Base-by-base conservation (phyloP, 352 stramenopile genomes). In the Aphanomyces astaci region DNA sequence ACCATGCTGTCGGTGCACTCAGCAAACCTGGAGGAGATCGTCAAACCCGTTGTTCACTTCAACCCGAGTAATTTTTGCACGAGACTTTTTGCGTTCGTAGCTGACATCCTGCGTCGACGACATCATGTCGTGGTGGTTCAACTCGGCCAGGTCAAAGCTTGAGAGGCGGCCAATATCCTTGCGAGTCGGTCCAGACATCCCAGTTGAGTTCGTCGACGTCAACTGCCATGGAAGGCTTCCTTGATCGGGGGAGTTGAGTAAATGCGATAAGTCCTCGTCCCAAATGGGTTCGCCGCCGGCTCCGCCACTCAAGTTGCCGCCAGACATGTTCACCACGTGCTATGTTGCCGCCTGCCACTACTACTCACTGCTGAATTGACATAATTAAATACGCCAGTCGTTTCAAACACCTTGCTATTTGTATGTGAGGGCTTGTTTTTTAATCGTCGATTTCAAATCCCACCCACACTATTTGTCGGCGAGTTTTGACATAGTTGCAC, bases 11-110 rank as follows among this genome's bases (percentile, higher is more conserved):
- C 7, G 17, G 46, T 9, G 17, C 17, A 7, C 4, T 7, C 7
- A 4, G 24, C 19, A n/a, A 33, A 64, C 56, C 56, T 43, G 30
- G n/a, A 64, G 56, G 4, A 64, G 32, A 17, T 64, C 56, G 56
- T 64, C 56, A 51, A 64, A 64, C 9, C 56, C 56, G 30, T 43
- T 46, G 33, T 64, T 64, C 4, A 64, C 56, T 52, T 64, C 56
- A 4, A 64, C 56, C 19, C 56, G 56, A 1, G 56, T 64, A 10
- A 64, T 64, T 22, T 64, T 64, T 9, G 56, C 56, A 24, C 56
- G 56, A 19, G 56, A 64, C 25, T 64, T 64, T n/a, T 64, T 64
- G 3, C 56, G 56, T 25, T 64, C 56, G 56, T 64, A 64, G 56
- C 56, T 64, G 32, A 64, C 52, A 36, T 64, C 56, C 32, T 64